Base-by-base conservation (phyloP, 257 asterid species). In the Eustoma russellianum region DNA sequence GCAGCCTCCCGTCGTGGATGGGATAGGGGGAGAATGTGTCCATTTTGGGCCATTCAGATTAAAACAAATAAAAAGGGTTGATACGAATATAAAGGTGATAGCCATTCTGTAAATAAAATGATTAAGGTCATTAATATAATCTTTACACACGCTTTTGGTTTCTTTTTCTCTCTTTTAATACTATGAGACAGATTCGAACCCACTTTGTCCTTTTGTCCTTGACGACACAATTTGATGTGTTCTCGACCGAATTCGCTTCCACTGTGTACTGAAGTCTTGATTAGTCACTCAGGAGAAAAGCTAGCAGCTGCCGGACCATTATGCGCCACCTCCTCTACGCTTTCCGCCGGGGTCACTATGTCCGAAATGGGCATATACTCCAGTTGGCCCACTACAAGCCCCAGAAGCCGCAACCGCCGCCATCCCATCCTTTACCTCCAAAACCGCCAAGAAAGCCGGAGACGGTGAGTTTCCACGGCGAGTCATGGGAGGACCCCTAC, bases 401-500 rank as follows among this genome's bases (percentile, higher is more conserved):
- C 57, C 96, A 74, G 69, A 82, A 67, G 52, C 56, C 84, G 33
- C 94, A 73, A 46, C 77, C 86, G 7, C 75, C 94, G 15, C 76
- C 90, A 18, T 61, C 95, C 9, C 86, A 94, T 5, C 94, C 97
- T 7, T 77, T 80, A 3, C 85, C 81, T 33, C 98, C 97, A 33
- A 75, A 68, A 64, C 96, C 98, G 13, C 98, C 97, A 0, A 82
- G 80, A 64, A 87, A 85, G 63, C 90, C 94, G 18, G 81, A 68
- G 50, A 75, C 55, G 35, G 71, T 82, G 62, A 62, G 74, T 63
- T 70, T 87, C 52, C 96, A 91, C 77, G 94, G 84, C 2, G 89
- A 79, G 67, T 78, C 92, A 12, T 86, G 96, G 96, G 85, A 84
- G 51, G 98, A 90, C 64, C 83, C 76, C 12, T 90, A 86, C 72